phyloP scores from a whole-genome alignment of 2,329 filamentous ascomycete genomes.

The Pestalotiopsis fici region DNA sequence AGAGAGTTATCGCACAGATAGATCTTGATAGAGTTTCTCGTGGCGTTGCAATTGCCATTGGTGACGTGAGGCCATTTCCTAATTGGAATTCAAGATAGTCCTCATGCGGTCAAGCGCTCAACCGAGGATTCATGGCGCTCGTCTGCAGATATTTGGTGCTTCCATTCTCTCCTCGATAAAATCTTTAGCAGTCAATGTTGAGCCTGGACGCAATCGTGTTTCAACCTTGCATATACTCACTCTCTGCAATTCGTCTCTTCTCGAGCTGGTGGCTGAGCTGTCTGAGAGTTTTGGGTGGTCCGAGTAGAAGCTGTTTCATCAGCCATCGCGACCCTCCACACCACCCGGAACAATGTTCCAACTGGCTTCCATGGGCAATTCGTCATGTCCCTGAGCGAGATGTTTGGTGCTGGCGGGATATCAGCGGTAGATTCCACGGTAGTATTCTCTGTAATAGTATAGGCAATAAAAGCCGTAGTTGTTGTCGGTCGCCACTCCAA shows the following conservation, averaged over 20 bases:
- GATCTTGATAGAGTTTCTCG: background rate
- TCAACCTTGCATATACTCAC: background rate
- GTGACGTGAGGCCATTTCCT: background rate
- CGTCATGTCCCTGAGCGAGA: background rate
- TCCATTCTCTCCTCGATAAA: background rate
- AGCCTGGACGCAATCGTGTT: background rate
- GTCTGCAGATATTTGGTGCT: background rate
- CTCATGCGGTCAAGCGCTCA: background rate
- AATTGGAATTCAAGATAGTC: background rate
- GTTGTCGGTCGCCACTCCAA: background rate
- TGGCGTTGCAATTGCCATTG: background rate
- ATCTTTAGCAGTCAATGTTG: background rate
- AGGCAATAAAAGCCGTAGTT: background rate
- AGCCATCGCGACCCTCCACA: background rate
- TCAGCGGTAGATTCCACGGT: background rate
- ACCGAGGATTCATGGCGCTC: background rate
- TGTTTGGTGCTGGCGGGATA: background rate
- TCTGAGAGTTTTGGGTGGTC: background rate
- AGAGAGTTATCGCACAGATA: background rate
- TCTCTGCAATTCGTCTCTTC: background rate
- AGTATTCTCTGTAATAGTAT: background rate
- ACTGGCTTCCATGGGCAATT: background rate
- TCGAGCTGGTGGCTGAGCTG: background rate
- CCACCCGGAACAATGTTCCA: background rate
- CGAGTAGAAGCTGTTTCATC: constrained; percentile 1